Evolutionary conservation across 371 early-diverging fungal species (phyloP).

Genomic region (Nematocida parisii): DNA sequence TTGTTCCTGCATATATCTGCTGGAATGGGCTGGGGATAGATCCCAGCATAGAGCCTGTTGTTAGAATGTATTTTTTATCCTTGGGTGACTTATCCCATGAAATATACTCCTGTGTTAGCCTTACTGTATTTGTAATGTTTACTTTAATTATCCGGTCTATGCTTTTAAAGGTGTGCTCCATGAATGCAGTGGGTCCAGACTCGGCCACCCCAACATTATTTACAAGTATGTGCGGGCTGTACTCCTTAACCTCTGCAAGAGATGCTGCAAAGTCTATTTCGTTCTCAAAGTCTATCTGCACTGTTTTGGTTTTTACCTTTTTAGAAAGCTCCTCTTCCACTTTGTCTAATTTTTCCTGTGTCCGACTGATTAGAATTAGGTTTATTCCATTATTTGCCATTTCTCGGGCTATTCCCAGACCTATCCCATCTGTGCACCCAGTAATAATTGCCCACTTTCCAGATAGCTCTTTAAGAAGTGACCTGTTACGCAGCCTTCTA

Average conservation of each 20-base stretch:
- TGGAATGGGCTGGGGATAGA: constrained; percentile 80
- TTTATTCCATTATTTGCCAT: constrained; percentile 81
- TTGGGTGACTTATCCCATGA: constrained; percentile 66
- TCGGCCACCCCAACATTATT: constrained; percentile 60
- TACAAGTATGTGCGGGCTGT: constrained; percentile 59
- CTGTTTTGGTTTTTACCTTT: constrained; percentile 74
- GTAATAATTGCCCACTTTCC: constrained; percentile 74
- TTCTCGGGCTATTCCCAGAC: constrained; percentile 83
- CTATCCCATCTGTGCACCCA: constrained; percentile 93
- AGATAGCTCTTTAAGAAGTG: constrained; percentile 13
- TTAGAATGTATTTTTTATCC: constrained; percentile 80
- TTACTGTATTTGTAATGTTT: constrained; percentile 79
- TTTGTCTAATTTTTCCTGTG: constrained; percentile 76
- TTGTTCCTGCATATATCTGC: constrained; percentile 84
- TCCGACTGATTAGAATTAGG: constrained; percentile 80
- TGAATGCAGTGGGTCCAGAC: constrained; percentile 74
- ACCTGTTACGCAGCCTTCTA: constrained; percentile 14
- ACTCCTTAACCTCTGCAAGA: constrained; percentile 21
- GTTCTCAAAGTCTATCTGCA: constrained; percentile 70
- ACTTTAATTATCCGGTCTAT: constrained; percentile 75
- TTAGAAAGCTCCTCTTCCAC: constrained; percentile 74
- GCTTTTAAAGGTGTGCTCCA: constrained; percentile 58
- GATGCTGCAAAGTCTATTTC: constrained; percentile 61
- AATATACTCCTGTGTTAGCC: constrained; percentile 70
- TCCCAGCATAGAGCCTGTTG: constrained; percentile 85